Evolutionary conservation across 2,329 filamentous ascomycete genomes (phyloP).

Genomic region (Paecilomyces formosus): DNA sequence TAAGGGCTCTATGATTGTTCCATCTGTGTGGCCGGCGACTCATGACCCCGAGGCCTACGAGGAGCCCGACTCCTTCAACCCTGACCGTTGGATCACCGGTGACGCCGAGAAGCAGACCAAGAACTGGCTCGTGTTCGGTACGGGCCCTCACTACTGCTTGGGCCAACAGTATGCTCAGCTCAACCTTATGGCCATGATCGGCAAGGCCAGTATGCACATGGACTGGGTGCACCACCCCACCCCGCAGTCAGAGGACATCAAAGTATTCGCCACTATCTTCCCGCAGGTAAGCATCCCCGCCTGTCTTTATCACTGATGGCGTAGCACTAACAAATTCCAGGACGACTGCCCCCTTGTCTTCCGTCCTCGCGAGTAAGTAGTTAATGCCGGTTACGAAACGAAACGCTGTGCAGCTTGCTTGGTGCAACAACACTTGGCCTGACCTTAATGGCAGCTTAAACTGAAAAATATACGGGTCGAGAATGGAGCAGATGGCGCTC

Average conservation of each 20-base stretch:
- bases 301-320: constrained; percentile 2
- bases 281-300: constrained; percentile 62
- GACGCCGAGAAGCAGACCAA: constrained; percentile 86
- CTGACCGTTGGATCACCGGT: constrained; percentile 84
- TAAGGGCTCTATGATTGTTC: constrained; percentile 92
- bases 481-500: not conserved
- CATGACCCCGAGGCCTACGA: constrained; percentile 90
- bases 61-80: constrained; percentile 80
- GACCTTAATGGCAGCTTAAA: not conserved
- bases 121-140: constrained; percentile 96
- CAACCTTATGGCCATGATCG: constrained; percentile 82
- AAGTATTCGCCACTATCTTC: constrained; percentile 98
- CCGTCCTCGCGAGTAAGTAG: constrained; percentile 35
- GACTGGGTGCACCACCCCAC: constrained; percentile 90
- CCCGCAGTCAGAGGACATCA: constrained; percentile 80
- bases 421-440: not conserved
- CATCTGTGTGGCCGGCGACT: constrained; percentile 80
- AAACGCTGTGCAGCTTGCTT: not conserved
- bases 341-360: constrained; percentile 80
- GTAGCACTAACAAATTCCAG: constrained; percentile 38
- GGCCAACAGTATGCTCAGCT: constrained; percentile 87
- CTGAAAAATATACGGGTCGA: not conserved
- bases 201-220: constrained; percentile 78
- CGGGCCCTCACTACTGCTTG: constrained; percentile 91
- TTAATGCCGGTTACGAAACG: not conserved